Evolutionary conservation across 1,284 basidiomycete species (phyloP).

Genomic region (Ustilago curta): DNA sequence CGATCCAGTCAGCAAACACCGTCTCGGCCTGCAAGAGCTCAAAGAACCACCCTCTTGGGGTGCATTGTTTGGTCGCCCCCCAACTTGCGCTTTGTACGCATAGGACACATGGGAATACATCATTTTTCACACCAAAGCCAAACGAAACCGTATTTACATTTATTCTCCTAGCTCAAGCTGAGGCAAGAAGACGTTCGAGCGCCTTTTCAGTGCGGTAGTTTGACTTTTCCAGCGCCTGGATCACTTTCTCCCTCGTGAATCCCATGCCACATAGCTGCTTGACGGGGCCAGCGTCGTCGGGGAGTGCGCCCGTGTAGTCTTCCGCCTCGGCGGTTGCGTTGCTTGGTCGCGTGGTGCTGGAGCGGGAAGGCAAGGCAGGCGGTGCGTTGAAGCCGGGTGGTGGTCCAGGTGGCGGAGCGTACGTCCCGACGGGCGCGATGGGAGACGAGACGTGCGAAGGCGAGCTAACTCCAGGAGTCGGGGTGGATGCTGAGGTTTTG

Average conservation of each 20-base stretch:
- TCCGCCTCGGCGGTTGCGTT: constrained; percentile 20
- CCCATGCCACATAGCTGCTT: constrained; percentile 68
- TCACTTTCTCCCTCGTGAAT: constrained; percentile 62
- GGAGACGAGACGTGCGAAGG: constrained; percentile 15
- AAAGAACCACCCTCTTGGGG: constrained; percentile 31
- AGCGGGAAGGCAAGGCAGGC: constrained; percentile 30
- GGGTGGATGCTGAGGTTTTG: neutral
- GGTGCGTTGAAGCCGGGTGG: constrained; percentile 40
- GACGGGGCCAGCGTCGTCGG: constrained; percentile 65
- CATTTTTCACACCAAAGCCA: neutral
- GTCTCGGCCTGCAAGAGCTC: neutral
- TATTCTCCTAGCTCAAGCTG: constrained; percentile 17
- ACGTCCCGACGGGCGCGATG: constrained; percentile 26
- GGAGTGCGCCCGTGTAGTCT: constrained; percentile 54
- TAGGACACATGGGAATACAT: constrained; percentile 8
- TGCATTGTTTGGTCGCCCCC: constrained; percentile 28
- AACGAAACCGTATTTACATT: constrained; percentile 6
- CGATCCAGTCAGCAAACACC: neutral
- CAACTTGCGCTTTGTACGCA: constrained; percentile 31
- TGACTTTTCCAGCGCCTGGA: constrained; percentile 64
- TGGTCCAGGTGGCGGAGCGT: constrained; percentile 50
- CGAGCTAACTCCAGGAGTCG: constrained; percentile 9
- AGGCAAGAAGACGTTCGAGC: constrained; percentile 60
- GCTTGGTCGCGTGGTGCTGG: neutral
- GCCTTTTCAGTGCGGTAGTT: constrained; percentile 67